Evolutionary conservation across 2,329 filamentous ascomycete genomes (phyloP), one percentile per base, ranked within the genome.

Genomic region (Akanthomyces lecanii): DNA sequence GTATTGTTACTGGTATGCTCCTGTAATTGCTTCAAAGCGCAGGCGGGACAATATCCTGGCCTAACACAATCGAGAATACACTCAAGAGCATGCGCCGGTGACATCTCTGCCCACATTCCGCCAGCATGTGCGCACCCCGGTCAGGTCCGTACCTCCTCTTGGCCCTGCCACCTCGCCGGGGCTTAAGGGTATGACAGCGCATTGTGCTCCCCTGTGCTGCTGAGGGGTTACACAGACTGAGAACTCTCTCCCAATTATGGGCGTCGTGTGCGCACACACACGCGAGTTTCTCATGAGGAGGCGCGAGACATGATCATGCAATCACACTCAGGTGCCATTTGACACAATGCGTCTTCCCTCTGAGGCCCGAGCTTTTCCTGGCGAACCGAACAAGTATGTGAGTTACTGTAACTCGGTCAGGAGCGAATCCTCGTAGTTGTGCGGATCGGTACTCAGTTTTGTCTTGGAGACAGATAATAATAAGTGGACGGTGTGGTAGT

Each of bases 81-180:
- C 2, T 45, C 4, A 8, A 48, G 11, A 21, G 44, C 14, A 50
- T 40, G 56, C 44, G 14, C 30, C 14, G n/a, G 56, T 50, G 56
- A 40, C 56, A 28, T 50, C 23, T 50, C 10, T 58, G 30, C 56
- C 55, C 56, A 50, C 56, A 59, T 59, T 21, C 56, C 56, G 33
- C 30, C 44, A 58, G 8, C 4, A 48, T 18, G 28, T 30, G 28
- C 28, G 4, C 2, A 47, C 55, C 55, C 42, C 28, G 5, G 40
- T 30, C 18, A 48, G 55, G 5, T 36, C 28, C 55, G 21, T 42
- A 12, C 42, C 7, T n/a, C 38, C 36, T 21, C 42, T 45, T 44
- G 25, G 28, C 28, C 42, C 18, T 33, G 48, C n/a, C n/a, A n/a
- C n/a, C n/a, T n/a, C n/a, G n/a, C n/a, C n/a, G n/a, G n/a, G 25